Conservation (phyloP, 768 basidiomycete species). For the Kockovaella imperatae region DNA sequence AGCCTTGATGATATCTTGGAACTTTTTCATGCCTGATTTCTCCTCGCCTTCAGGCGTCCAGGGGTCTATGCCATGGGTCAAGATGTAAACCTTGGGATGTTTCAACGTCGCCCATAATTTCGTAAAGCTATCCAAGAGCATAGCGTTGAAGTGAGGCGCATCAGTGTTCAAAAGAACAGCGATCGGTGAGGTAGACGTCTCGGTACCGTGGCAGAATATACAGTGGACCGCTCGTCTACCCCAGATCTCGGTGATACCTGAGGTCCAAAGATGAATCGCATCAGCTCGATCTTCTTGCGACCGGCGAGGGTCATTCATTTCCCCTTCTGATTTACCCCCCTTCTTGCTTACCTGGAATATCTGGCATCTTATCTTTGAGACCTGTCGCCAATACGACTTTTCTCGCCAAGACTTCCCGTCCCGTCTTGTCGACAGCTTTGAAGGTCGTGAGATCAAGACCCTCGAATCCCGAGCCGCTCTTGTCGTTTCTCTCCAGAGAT, state of each 20-base stretch:
- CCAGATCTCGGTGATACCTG: constrained; percentile 27
- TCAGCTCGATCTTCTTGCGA: not conserved
- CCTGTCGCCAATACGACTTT: constrained; percentile 30
- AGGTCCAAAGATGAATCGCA: not conserved
- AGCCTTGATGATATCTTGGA: constrained; percentile 8
- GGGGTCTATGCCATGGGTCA: constrained; percentile 22
- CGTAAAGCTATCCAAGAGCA: constrained; percentile 7
- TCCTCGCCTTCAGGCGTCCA: constrained; percentile 10
- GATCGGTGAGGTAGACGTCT: constrained; percentile 19
- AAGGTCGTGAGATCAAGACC: constrained; percentile 4
- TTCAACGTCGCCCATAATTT: constrained; percentile 16
- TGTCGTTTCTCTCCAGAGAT: not conserved
- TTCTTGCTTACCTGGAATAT: constrained; percentile 18
- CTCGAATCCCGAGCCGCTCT: no score
- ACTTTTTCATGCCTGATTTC: constrained; percentile 14
- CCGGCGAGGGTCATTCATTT: no score
- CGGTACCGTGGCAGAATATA: constrained; percentile 34
- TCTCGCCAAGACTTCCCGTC: constrained; percentile 7
- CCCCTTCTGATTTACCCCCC: not conserved
- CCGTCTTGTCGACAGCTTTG: constrained; percentile 15
- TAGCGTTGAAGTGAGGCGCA: constrained; percentile 7
- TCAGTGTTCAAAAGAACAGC: constrained; percentile 14
- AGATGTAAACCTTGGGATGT: constrained; percentile 13
- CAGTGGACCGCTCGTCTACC: constrained; percentile 27
- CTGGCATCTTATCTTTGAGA: constrained; percentile 15